These are phyloP conservation scores for Mimosa pudica DNA, from an alignment of 306 rosid species.

Conservation along the genomic window DNA sequence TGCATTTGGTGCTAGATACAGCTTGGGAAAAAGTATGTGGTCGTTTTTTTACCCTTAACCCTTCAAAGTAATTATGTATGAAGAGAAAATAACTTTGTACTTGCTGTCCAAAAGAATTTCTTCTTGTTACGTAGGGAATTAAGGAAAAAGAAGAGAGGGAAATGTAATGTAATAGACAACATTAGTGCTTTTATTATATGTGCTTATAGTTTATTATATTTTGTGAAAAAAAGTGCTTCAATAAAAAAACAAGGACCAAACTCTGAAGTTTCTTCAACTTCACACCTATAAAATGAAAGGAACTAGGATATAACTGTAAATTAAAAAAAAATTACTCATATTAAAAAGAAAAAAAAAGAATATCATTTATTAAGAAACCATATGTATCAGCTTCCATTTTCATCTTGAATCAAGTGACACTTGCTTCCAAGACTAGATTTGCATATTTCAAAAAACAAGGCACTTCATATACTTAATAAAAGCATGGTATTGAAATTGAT, in stretches of 20 bases:
- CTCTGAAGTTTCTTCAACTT: not conserved
- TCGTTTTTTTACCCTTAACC: too few relatives aligned
- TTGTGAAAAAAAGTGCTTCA: not conserved
- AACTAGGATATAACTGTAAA: not conserved
- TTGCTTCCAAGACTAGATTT: not conserved
- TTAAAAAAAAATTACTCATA: not conserved
- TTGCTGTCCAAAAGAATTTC: not conserved
- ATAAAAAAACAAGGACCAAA: not conserved
- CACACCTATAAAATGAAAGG: not conserved
- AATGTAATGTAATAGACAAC: not conserved
- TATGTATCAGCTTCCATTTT: not conserved
- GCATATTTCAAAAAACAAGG: not conserved
- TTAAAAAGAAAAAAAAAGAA: not conserved
- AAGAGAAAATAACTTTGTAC: not conserved
- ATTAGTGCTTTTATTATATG: not conserved
- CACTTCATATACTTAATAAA: not conserved
- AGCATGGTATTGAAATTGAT: not conserved
- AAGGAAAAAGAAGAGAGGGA: not conserved
- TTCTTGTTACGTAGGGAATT: not conserved
- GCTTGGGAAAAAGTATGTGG: too few relatives aligned
- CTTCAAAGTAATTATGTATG: not conserved
- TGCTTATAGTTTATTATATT: not conserved
- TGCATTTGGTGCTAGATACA: too few relatives aligned
- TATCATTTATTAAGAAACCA: too few relatives aligned
- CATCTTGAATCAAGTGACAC: conserved; percentile 6